Percentiles rank a stretch among this genome's conserved stretches.
Conservation (phyloP, 208 protist species). For the Phytomonas sp. region DNA sequence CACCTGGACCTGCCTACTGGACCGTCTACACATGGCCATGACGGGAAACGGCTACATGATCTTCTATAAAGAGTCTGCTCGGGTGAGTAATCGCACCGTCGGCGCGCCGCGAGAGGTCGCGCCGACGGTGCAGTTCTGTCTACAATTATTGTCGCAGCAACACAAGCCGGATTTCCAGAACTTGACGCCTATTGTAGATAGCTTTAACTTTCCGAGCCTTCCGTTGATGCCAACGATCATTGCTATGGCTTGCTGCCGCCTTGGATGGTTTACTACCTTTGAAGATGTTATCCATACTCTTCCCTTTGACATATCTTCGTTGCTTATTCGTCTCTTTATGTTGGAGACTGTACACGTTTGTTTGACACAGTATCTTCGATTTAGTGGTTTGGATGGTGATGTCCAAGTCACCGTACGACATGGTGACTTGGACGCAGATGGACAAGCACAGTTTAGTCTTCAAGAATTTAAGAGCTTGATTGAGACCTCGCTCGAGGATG, state of each 20-base stretch:
- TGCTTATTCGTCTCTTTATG: conserved; percentile 69
- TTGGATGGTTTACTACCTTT: conserved; percentile 56
- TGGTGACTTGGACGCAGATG: conserved; percentile 31
- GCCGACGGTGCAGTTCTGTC: conserved; percentile 52
- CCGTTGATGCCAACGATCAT: conserved; percentile 75
- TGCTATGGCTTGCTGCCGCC: conserved; percentile 52
- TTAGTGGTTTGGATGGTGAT: conserved; percentile 22
- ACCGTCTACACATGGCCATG: conserved; percentile 84
- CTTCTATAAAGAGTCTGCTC: conserved; percentile 43
- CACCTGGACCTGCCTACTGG: conserved; percentile 74
- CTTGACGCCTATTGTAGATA: conserved; percentile 17
- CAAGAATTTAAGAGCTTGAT: conserved; percentile 49
- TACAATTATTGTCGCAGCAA: conserved; percentile 56
- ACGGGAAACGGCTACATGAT: conserved; percentile 82
- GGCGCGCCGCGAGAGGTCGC: conserved; percentile 45
- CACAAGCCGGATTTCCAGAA: conserved; percentile 6
- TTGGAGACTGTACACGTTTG: conserved; percentile 71
- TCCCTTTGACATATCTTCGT: conserved; percentile 65
- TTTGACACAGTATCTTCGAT: conserved; percentile 47
- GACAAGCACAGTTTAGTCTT: conserved; percentile 22
- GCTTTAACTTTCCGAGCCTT: conserved; percentile 52
- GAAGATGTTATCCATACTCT: conserved; percentile 69
- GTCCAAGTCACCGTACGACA: conserved; percentile 48
- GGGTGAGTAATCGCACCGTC: conserved; percentile 19
- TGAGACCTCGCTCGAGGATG: conserved; percentile 15